Evolutionary conservation across 176 grass and related monocot genomes (phyloP).

Genomic region (Rhynchospora pubera): DNA sequence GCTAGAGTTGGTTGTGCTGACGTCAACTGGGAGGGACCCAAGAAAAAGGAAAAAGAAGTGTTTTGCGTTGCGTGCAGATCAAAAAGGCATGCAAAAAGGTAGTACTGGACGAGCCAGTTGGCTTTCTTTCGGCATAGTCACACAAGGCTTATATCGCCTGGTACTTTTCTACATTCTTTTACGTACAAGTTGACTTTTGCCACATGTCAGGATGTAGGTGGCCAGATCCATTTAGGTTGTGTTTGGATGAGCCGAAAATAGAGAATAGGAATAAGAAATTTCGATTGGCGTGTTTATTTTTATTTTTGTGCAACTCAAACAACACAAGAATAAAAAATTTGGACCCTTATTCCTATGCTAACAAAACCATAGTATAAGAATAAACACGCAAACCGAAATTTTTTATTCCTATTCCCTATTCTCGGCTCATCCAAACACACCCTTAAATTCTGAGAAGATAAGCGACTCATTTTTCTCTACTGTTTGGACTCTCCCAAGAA

Average conservation of each 20-base stretch:
- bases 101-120: not conserved
- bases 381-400: no score
- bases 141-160: not conserved
- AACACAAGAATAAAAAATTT: no score
- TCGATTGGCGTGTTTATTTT: no score
- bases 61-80: constrained; percentile 7
- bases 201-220: not conserved
- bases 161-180: not conserved
- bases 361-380: no score
- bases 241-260: no score
- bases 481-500: no score
- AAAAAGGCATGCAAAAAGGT: constrained; percentile 13
- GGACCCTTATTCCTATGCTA: no score
- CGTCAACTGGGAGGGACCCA: not conserved
- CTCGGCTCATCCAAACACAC: no score
- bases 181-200: not conserved
- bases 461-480: not conserved
- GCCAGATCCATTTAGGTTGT: not conserved
- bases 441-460: not conserved
- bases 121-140: constrained; percentile 1
- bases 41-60: constrained; percentile 13
- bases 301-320: no score
- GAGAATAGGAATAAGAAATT: no score
- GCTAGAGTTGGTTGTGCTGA: not conserved
- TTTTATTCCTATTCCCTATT: no score